Evolutionary conservation across 192 early-diverging fungal genomes (phyloP), one percentile per base, ranked within the genome.

Genomic region (Allomyces macrogynus): DNA sequence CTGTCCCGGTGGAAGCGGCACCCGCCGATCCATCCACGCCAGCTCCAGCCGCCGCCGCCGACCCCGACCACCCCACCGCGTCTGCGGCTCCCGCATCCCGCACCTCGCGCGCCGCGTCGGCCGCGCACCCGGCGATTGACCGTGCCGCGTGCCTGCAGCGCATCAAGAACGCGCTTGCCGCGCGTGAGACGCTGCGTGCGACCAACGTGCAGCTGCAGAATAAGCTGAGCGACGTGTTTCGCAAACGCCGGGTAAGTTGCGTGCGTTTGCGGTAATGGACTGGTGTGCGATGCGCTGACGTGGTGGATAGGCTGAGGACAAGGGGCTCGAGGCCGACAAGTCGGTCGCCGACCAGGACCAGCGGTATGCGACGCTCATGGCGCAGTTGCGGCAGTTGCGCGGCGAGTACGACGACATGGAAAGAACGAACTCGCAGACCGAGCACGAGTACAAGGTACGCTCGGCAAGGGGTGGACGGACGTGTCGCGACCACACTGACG

Each of bases 191-290:
- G 65, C 65, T 77, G 23, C 64, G 64, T 25, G 23, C 63, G 7
- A 65, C 69, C 42, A 81, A 81, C 61, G 61, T 64, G 43, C 60
- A 62, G 20, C 60, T 83, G 23, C 81, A 83, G 69, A 82, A 83
- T 64, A 74, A 73, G 62, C 67, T 82, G 0, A 76, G 71, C 18
- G 81, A 83, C 57, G 76, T 77, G 62, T 83, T 83, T 60, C 73
- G 74, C 40, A 62, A 75, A 42, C 82, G 82, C 62, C 43, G 81
- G 68, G 81, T 82, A 73, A 5, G 63, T 63, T 5, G 12, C n/a
- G n/a, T n/a, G n/a, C n/a, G n/a, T 23, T 24, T 63, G 4, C 40
- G 20, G 3, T 10, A 24, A 8, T 24, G 24, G 11, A 26, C 18
- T 61, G 40, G 27, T 16, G 75, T 49, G n/a, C 70, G 74, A 18